Evolutionary conservation across 176 grass and related monocot species (phyloP).

Genomic region (Ensete glaucum): DNA sequence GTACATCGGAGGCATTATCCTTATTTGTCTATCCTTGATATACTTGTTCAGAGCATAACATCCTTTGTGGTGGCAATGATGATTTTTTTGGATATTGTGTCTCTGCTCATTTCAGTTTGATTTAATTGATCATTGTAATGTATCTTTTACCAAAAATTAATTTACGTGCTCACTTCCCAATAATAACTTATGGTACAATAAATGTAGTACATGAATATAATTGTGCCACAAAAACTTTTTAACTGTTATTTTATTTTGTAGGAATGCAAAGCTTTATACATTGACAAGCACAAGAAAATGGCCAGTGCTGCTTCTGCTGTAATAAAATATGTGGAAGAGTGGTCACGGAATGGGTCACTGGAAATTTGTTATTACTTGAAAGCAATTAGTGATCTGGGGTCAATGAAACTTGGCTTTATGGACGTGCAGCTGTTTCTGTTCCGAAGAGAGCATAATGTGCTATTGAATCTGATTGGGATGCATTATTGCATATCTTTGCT

Average conservation of each 20-base stretch:
- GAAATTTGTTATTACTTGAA: slow-evolving; percentile 58
- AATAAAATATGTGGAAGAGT: slow-evolving; percentile 36
- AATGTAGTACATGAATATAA: not conserved
- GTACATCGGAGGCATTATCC: too few species aligned
- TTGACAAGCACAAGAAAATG: slow-evolving; percentile 46
- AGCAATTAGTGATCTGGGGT: slow-evolving; percentile 37
- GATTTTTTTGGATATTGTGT: too few species aligned
- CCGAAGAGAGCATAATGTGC: slow-evolving; percentile 38
- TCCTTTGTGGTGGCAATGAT: too few species aligned
- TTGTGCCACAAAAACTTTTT: not conserved
- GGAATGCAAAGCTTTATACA: slow-evolving; percentile 45
- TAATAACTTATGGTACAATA: not conserved
- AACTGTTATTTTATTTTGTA: slow-evolving; percentile 22
- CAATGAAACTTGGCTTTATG: slow-evolving; percentile 37
- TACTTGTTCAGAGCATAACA: too few species aligned
- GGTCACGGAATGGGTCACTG: slow-evolving; percentile 35
- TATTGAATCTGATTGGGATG: slow-evolving; percentile 53
- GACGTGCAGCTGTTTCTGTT: slow-evolving; percentile 58
- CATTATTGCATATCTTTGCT: slow-evolving; percentile 47
- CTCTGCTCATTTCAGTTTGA: too few species aligned
- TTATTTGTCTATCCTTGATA: too few species aligned
- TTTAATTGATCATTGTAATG: too few species aligned
- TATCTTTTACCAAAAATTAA: too few species aligned
- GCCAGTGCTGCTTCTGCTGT: slow-evolving; percentile 32
- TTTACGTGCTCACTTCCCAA: too few species aligned